Conservation (phyloP, 495 filamentous ascomycete genomes). For the Aspergillus ostianus region DNA sequence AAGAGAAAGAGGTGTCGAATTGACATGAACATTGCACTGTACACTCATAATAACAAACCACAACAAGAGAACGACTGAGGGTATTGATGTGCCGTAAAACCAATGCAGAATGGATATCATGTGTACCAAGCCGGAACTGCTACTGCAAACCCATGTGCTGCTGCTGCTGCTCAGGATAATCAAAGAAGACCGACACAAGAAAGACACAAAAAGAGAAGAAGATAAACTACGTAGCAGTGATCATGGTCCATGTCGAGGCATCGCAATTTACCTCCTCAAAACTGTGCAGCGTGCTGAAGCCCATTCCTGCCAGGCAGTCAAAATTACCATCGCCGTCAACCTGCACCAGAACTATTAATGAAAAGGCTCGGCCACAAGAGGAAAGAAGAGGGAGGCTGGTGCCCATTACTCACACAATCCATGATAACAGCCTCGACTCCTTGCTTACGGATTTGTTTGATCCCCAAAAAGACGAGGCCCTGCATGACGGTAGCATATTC, state of each 20-base stretch:
- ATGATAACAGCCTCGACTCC: slow-evolving; percentile 67
- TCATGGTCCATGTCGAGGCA: slow-evolving; percentile 64
- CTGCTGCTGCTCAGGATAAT: background rate
- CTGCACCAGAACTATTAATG: slow-evolving; percentile 35
- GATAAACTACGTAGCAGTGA: slow-evolving; percentile 34
- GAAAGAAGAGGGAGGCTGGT: slow-evolving; percentile 4
- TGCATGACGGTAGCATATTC: slow-evolving; percentile 74
- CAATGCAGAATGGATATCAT: background rate
- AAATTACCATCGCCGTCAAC: slow-evolving; percentile 69
- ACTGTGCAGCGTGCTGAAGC: slow-evolving; percentile 69
- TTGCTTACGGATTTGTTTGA: slow-evolving; percentile 77
- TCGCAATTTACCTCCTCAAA: slow-evolving; percentile 82
- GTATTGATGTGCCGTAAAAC: background rate
- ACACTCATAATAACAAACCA: background rate
- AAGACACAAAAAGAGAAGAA: slow-evolving; percentile 1
- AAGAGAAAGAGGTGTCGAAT: background rate
- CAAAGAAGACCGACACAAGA: background rate
- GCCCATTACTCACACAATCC: slow-evolving; percentile 63
- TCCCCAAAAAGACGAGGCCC: slow-evolving; percentile 75
- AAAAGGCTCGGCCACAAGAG: background rate
- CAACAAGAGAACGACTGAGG: background rate
- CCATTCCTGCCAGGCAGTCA: slow-evolving; percentile 71
- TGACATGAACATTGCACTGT: background rate
- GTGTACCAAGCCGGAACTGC: background rate
- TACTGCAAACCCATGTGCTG: background rate